Conservation (phyloP, 345 rosid species). For the Stellera chamaejasme region DNA sequence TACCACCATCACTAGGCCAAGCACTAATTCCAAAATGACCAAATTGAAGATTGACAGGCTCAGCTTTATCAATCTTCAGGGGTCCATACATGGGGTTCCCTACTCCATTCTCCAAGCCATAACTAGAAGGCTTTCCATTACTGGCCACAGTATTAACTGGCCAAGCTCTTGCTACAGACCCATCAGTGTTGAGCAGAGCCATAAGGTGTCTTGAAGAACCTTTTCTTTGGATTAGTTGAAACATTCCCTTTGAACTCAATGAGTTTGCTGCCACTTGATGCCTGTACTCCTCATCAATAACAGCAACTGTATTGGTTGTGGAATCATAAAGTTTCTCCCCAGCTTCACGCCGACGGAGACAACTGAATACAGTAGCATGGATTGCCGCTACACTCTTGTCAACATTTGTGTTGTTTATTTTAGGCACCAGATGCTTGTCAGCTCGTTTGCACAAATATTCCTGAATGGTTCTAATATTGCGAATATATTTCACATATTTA, state of each 20-base stretch:
- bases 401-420: conserved; percentile 93
- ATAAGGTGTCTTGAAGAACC: conserved; percentile 94
- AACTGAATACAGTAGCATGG: conserved; percentile 93
- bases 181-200: conserved; percentile 96
- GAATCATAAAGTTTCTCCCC: conserved; percentile 88
- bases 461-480: conserved; percentile 92
- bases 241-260: conserved; percentile 94
- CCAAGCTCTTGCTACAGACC: conserved; percentile 95
- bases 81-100: conserved; percentile 75
- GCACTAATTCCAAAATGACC: conserved; percentile 97
- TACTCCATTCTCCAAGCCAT: conserved; percentile 38
- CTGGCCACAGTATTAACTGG: conserved; percentile 57
- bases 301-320: conserved; percentile 60
- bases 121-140: conserved; percentile 39
- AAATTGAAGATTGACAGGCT: conserved; percentile 92
- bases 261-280: conserved; percentile 92
- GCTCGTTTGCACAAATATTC: conserved; percentile 91
- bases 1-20: conserved; percentile 94
- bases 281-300: conserved; percentile 86
- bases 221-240: conserved; percentile 89
- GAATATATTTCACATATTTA: conserved; percentile 89
- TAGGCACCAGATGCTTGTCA: conserved; percentile 96
- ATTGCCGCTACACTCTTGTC: conserved; percentile 96
- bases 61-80: conserved; percentile 67
- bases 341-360: conserved; percentile 82